These are phyloP conservation scores for Kwoniella sp. DNA, from an alignment of 768 basidiomycete genomes.

Conservation along the genomic window DNA sequence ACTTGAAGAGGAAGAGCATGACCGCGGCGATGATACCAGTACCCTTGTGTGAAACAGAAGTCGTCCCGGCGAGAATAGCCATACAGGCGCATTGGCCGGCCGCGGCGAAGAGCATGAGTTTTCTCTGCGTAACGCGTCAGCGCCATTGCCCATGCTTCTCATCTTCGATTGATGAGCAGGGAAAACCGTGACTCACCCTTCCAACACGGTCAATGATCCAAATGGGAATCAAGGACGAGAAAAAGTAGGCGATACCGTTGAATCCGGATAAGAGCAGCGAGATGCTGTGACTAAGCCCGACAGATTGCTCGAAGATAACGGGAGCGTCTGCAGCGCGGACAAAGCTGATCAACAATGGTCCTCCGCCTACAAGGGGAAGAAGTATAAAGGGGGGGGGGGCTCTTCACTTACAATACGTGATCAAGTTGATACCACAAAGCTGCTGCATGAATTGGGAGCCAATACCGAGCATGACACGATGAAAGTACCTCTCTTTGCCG, in stretches of 20 bases:
- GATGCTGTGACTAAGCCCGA: constrained; percentile 10
- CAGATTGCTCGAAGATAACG: constrained; percentile 23
- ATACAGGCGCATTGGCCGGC: constrained; percentile 19
- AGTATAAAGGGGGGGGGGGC: no score
- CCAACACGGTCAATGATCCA: constrained; percentile 21
- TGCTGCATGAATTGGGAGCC: constrained; percentile 35
- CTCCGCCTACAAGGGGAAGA: background rate
- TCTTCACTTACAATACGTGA: constrained; percentile 20
- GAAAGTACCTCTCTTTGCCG: constrained; percentile 31
- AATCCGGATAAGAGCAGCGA: constrained; percentile 15
- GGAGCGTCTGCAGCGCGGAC: background rate
- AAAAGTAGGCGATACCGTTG: constrained; percentile 21
- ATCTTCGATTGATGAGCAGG: background rate
- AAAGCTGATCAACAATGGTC: no score
- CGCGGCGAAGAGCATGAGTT: constrained; percentile 21
- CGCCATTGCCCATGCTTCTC: no score
- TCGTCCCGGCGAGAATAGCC: constrained; percentile 20
- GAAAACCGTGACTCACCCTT: constrained; percentile 5
- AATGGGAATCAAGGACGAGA: constrained; percentile 13
- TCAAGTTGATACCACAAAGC: constrained; percentile 24
- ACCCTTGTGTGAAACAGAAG: constrained; percentile 1
- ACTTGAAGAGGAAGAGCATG: constrained; percentile 21
- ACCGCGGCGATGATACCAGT: constrained; percentile 19
- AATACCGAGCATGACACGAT: constrained; percentile 33
- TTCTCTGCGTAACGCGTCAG: constrained; percentile 2